These are phyloP conservation scores for Aspergillus aculeatus DNA, from an alignment of 2,329 filamentous ascomycete genomes.

Conservation along the genomic window DNA sequence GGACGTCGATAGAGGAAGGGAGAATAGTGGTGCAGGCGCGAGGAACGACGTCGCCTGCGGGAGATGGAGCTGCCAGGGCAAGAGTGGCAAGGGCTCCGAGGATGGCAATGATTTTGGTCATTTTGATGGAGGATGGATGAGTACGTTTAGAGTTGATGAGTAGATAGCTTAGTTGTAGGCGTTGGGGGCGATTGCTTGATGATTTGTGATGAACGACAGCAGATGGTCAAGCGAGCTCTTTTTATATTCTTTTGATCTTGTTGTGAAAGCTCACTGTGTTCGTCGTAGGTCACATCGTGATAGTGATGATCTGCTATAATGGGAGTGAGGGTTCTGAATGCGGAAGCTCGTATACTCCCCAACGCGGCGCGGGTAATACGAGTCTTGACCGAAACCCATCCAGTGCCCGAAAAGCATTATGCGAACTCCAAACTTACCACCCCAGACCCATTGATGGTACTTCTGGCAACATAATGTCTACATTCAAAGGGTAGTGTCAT, in stretches of 20 bases:
- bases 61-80: slow-evolving; percentile 9
- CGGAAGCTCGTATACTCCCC: neutral
- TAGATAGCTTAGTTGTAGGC: neutral
- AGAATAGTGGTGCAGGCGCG: slow-evolving; percentile 17
- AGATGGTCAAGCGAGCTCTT: neutral
- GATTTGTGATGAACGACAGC: neutral
- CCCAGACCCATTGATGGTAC: neutral
- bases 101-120: slow-evolving; percentile 6
- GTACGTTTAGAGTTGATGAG: neutral
- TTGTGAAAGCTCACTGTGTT: neutral
- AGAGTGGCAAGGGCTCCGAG: slow-evolving; percentile 4
- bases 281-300: neutral
- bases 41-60: slow-evolving; percentile 7
- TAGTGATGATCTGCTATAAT: neutral
- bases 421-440: neutral
- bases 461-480: neutral
- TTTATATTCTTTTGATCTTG: neutral
- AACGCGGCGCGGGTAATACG: neutral
- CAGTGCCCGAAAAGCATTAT: neutral
- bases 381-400: neutral
- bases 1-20: slow-evolving; percentile 16
- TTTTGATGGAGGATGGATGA: neutral
- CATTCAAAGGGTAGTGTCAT: neutral
- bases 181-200: neutral
- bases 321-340: neutral